Evolutionary conservation across 2,329 filamentous ascomycete species (phyloP), one percentile per base, ranked within the genome.

Genomic region (Hymenoscyphus fructigenus): DNA sequence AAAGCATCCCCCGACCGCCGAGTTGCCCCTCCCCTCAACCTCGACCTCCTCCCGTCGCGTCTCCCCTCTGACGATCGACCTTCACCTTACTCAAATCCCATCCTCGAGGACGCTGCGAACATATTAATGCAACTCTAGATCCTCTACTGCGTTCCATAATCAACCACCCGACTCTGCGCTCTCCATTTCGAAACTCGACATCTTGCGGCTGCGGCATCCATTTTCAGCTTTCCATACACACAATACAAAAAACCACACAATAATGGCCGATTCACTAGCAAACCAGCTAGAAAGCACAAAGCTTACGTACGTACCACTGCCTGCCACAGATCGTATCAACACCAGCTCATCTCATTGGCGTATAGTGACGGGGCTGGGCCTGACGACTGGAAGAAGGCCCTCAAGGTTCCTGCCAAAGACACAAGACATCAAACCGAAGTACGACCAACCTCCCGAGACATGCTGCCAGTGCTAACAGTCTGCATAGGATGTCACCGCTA

Each of bases 401-500:
- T 94, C 65, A 92, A 90, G 70, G 78, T 91, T 66, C 91, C 91
- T 61, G 79, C 85, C 64, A 91, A 89, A 78, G 91, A 95, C 76
- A 87, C 82, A 73, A 86, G 91, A 79, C 87, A 90, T 72, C 91
- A 95, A 79, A 95, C 91, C 69, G 91, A 94, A 83, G 90, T 91
- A 78, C 66, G 56, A 9, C 15, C 17, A 15, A 6, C 32, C 26
- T 53, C 20, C 9, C 41, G 20, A 9, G 15, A 26, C 26, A 20
- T 56, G 15, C 50, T 17, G 38, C 15, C 59, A 36, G 9, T 28
- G 53, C 68, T 69, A 67, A 70, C 68, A 73, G 64, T 64, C 28
- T 41, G 38, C 56, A 59, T 73, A 96, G 91, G 95, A 99, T 91
- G 96, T 99, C 67, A 98, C 94, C 65, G 93, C 93, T 74, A 99